Conservation (phyloP, 176 grass and related monocot genomes). For the Oropetium thomaeum region DNA sequence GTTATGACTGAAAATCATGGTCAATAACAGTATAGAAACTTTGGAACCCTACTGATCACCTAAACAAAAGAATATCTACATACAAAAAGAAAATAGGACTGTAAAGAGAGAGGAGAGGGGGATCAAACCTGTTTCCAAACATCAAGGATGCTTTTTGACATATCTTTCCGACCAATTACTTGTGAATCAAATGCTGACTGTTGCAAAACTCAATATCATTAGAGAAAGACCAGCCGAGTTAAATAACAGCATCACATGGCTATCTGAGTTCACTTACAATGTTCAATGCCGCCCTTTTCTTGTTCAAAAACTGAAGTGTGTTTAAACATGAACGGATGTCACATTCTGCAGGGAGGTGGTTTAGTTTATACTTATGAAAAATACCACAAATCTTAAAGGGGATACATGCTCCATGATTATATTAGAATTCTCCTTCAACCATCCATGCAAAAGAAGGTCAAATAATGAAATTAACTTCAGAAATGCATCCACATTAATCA, state of each 20-base stretch:
- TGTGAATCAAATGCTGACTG: conserved; percentile 84
- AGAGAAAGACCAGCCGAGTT: conserved; percentile 9
- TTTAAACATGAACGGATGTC: conserved; percentile 96
- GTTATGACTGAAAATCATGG: conserved; percentile 2
- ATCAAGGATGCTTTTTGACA: conserved; percentile 80
- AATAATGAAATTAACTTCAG: conserved; percentile 21
- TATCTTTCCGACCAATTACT: conserved; percentile 86
- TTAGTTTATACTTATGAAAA: conserved; percentile 29
- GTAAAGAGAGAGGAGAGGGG: background rate
- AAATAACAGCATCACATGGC: conserved; percentile 16
- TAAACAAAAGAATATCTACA: background rate
- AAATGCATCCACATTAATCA: conserved; percentile 3
- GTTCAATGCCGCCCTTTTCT: conserved; percentile 70
- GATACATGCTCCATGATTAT: background rate
- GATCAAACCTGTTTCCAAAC: conserved; percentile 86
- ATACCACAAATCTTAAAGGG: background rate
- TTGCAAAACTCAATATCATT: conserved; percentile 27
- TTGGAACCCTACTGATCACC: background rate
- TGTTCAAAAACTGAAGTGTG: conserved; percentile 96
- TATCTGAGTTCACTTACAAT: conserved; percentile 69
- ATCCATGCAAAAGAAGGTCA: conserved; percentile 21
- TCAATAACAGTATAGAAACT: background rate
- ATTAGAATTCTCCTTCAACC: background rate
- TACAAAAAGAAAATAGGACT: conserved; percentile 25
- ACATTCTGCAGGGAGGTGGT: conserved; percentile 68